Percentiles rank a stretch among this genome's conserved stretches.
Conservation (phyloP, 257 asterid genomes). For the Coffea canephora region DNA sequence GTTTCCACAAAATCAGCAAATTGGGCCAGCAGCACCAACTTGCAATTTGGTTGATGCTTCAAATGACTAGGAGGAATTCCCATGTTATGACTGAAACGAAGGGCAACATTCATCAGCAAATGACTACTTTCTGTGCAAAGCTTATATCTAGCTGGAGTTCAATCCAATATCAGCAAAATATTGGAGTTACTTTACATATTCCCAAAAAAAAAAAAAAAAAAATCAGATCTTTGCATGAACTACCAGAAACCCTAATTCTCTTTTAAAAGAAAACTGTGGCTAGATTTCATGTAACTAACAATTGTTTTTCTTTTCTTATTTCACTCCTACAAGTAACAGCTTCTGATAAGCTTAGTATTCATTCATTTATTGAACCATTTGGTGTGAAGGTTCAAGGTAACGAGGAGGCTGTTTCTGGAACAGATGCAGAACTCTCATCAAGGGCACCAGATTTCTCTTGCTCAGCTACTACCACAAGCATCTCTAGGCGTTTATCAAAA, state of each 20-base stretch:
- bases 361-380: background rate
- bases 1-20: too few species aligned
- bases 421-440: slow-evolving; percentile 13
- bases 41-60: too few species aligned
- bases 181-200: too few species aligned
- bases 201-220: too few species aligned
- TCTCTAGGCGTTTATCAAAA: slow-evolving; percentile 82
- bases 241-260: background rate
- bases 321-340: background rate
- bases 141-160: too few species aligned
- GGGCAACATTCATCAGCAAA: too few species aligned
- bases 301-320: too few species aligned
- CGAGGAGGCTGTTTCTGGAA: background rate
- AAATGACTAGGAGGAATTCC: too few species aligned
- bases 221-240: background rate
- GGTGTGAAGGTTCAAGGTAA: background rate
- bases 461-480: slow-evolving; percentile 47
- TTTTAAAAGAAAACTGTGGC: background rate
- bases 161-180: too few species aligned
- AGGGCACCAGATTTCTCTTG: slow-evolving; percentile 20
- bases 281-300: background rate
- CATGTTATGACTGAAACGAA: too few species aligned
- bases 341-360: background rate
- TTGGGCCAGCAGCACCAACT: too few species aligned
- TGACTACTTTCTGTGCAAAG: too few species aligned